Evolutionary conservation across 1,284 basidiomycete species (phyloP), one percentile per base, ranked within the genome.

Genomic region (Ustilago trichophora): DNA sequence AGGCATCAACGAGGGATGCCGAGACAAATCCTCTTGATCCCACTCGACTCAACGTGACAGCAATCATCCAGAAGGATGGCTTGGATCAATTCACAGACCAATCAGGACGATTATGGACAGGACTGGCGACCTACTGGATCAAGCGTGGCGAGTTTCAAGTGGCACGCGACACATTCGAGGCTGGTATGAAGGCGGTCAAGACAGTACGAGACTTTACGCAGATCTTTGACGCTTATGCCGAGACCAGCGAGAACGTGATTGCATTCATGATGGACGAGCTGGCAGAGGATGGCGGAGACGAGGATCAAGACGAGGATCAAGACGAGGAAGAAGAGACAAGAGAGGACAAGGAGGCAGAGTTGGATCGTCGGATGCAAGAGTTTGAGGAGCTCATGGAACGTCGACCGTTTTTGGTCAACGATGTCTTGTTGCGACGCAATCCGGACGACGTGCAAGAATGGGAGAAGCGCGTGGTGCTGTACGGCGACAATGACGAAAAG

Each of bases 401-500:
- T 35, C 84, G 96, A 73, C 96, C 93, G 3, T 98, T 98, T 86
- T 85, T 98, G 57, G 89, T 97, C 49, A 99, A 98, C 80, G 94
- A 98, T 73, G 96, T 98, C 3, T 83, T 98, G 25, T 83, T 98
- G 22, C 85, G 96, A 53, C 85, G 96, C 72, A 99, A 99, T 84
- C 92, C 93, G 0, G 92, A 98, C 77, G 96, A 99, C 76, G 95
- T 98, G 0, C 93, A 96, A 75, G 96, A 99, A 82, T 99, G 96
- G 96, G 95, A 98, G 84, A 98, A 98, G 83, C 86, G 94, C 10
- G 88, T 98, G 16, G 92, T 92, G 4, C 83, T 98, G 34, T 93
- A 89, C 87, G 95, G 91, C 12, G 89, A 92, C 45, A 87, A 97
- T 74, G 95, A 98, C 80, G 91, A 90, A 72, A 93, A 93, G 85